Base-by-base conservation (phyloP, 768 basidiomycete species). In the Cyclocybe cylindracea region DNA sequence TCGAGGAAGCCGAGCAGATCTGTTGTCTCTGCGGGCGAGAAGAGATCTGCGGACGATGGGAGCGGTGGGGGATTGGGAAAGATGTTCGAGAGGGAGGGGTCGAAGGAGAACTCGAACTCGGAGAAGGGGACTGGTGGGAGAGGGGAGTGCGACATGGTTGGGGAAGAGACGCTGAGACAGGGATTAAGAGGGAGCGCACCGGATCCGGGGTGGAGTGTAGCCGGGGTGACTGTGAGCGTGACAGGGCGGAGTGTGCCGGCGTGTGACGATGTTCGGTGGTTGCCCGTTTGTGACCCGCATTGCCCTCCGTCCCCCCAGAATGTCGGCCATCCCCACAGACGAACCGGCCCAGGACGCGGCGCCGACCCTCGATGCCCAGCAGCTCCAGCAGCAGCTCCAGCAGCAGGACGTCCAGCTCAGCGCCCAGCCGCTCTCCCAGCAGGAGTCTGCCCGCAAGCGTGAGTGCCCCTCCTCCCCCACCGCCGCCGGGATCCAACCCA, bases 1-100 rank as follows among this genome's bases (percentile, higher is more conserved):
- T 92, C 89, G 65, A 93, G 82, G 66, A 93, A 93, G 50, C 86
- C 85, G 54, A 91, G 78, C 47, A 93, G 74, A 68, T 90, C 84
- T 0, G 84, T 87, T 5, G 87, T 87, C 69, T 93, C 91, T 54
- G 85, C 78, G 0, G 82, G 76, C 7, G 89, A 87, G 67, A 93
- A 89, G 57, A 93, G 83, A 64, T 87, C 87, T 19, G 87, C 83
- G 6, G 89, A 87, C 0, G 88, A 72, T 0, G 87, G 87, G 0
- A 89, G 65, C 0, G 87, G 81, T 0, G 80, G 78, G 0, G 84
- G 81, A 10, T 78, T 74, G 0, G 86, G 83, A 55, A 87, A 87
- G n/a, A 87, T 52, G 44, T 68, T 70, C 7, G 79, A 75, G 18
- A 83, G 70, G 4, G 80, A 69, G 1, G 85, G 81, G 62, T 89